A percentile compares a stretch with the other conserved stretches of the same genome.
Conservation (phyloP, 2,329 filamentous ascomycete genomes). For the Alternaria arbusti region DNA sequence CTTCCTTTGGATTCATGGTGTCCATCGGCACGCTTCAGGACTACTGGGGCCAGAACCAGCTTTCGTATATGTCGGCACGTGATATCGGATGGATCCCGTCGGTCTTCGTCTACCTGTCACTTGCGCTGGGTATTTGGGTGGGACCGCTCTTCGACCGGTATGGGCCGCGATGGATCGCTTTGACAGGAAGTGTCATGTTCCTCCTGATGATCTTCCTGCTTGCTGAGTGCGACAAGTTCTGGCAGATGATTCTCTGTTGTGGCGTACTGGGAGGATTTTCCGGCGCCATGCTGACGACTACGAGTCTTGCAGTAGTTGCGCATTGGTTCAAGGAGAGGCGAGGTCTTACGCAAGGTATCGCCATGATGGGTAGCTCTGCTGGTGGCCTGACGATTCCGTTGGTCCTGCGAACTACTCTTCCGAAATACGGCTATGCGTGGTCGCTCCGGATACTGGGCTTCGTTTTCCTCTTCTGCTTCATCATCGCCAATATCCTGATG, state of each 20-base stretch:
- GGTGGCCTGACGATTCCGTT: slow-evolving; percentile 48
- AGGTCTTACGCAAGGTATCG: slow-evolving; percentile 49
- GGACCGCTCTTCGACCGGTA: slow-evolving; percentile 71
- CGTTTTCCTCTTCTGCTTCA: slow-evolving; percentile 40
- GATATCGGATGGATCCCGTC: slow-evolving; percentile 89
- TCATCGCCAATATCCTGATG: slow-evolving; percentile 42
- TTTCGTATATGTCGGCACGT: slow-evolving; percentile 65
- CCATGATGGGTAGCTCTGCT: slow-evolving; percentile 46
- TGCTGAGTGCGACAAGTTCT: slow-evolving; percentile 47
- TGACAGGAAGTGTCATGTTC: slow-evolving; percentile 36
- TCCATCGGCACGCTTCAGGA: slow-evolving; percentile 76
- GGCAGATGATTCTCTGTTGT: slow-evolving; percentile 52
- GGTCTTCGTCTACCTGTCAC: slow-evolving; percentile 81
- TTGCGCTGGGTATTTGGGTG: slow-evolving; percentile 83
- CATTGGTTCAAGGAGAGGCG: slow-evolving; percentile 50
- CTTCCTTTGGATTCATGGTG: slow-evolving; percentile 50
- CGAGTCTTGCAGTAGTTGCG: slow-evolving; percentile 43
- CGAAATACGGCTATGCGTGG: slow-evolving; percentile 47
- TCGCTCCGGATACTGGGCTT: slow-evolving; percentile 50
- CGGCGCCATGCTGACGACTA: slow-evolving; percentile 49
- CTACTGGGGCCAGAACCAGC: slow-evolving; percentile 75
- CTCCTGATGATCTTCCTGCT: slow-evolving; percentile 42
- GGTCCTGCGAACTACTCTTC: slow-evolving; percentile 41
- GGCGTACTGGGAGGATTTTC: slow-evolving; percentile 50
- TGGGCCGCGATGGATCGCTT: slow-evolving; percentile 43